A percentile compares a stretch with the other conserved stretches of the same genome.
These are phyloP conservation scores for Ogataea salicorniae DNA, from an alignment of 805 yeast genomes.

Conservation along the genomic window DNA sequence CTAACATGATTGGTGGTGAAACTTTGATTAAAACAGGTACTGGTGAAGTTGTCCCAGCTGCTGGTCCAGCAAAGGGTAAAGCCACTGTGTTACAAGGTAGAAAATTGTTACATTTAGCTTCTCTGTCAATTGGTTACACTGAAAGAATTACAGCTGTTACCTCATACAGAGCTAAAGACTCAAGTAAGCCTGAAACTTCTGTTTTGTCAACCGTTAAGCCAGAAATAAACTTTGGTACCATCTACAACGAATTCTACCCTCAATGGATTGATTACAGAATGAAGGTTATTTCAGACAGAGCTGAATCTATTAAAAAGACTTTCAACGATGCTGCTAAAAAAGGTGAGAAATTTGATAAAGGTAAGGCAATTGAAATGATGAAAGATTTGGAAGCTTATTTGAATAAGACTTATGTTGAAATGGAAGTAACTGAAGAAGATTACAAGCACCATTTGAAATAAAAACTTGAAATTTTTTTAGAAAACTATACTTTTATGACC, in stretches of 20 bases:
- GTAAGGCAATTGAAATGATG: slow-evolving; percentile 29
- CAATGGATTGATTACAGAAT: slow-evolving; percentile 37
- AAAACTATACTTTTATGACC: neutral
- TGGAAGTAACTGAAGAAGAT: slow-evolving; percentile 29
- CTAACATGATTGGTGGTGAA: slow-evolving; percentile 57
- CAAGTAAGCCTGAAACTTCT: slow-evolving; percentile 33
- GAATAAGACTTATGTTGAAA: slow-evolving; percentile 29
- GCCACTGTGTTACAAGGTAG: slow-evolving; percentile 48
- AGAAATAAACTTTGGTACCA: slow-evolving; percentile 31
- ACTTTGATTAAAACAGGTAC: slow-evolving; percentile 46
- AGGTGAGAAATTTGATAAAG: slow-evolving; percentile 34
- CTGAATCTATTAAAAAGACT: slow-evolving; percentile 23
- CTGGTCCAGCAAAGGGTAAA: slow-evolving; percentile 44
- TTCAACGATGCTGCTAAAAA: slow-evolving; percentile 18
- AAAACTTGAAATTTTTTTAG: neutral
- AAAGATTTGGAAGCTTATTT: slow-evolving; percentile 27
- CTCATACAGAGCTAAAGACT: slow-evolving; percentile 37
- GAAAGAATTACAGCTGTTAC: slow-evolving; percentile 42
- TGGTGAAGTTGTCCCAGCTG: slow-evolving; percentile 29
- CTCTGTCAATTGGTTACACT: slow-evolving; percentile 35
- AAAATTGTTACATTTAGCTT: slow-evolving; percentile 41
- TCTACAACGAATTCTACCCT: slow-evolving; percentile 35
- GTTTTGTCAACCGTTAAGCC: slow-evolving; percentile 39
- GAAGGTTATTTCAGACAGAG: slow-evolving; percentile 31
- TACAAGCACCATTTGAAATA: slow-evolving; percentile 11